phyloP scores from a whole-genome alignment of 1,139 yeast species.

The Pichia norvegensis region DNA sequence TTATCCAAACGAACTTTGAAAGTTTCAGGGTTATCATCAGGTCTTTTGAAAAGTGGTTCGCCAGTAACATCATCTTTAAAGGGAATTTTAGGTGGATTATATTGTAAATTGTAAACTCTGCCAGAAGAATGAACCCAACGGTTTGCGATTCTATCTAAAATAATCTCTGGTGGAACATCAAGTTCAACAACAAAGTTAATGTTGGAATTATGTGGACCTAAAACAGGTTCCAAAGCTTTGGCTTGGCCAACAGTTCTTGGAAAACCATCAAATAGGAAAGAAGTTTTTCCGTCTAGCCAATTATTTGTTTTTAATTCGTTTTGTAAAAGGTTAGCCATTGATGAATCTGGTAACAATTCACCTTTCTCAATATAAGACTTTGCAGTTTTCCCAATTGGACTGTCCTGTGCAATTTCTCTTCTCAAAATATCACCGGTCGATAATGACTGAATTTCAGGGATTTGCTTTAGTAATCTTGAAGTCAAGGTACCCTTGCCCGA shows the following conservation, averaged over 20 bases:
- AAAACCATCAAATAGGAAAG: constrained; percentile 86
- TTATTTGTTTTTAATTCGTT: constrained; percentile 37
- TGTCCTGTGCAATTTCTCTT: constrained; percentile 48
- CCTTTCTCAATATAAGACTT: constrained; percentile 53
- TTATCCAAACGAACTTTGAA: constrained; percentile 59
- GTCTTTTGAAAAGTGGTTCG: constrained; percentile 68
- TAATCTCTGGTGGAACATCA: constrained; percentile 73
- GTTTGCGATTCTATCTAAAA: constrained; percentile 72
- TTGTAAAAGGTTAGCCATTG: constrained; percentile 55
- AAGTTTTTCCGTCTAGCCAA: constrained; percentile 41
- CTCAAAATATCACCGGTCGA: constrained; percentile 84
- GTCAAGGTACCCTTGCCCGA: constrained; percentile 93
- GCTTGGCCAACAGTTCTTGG: constrained; percentile 82
- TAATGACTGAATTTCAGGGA: constrained; percentile 45
- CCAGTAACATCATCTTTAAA: constrained; percentile 86
- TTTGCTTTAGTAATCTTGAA: constrained; percentile 46
- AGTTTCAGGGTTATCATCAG: constrained; percentile 70
- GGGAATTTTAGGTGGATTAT: constrained; percentile 79
- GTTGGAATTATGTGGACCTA: constrained; percentile 33
- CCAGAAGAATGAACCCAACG: constrained; percentile 90
- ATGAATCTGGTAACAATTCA: constrained; percentile 60
- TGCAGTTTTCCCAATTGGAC: constrained; percentile 56
- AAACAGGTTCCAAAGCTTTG: constrained; percentile 40
- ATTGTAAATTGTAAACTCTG: constrained; percentile 74
- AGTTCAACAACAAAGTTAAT: constrained; percentile 75